Conservation (phyloP, 345 rosid species). For the Gynandropsis gynandra region DNA sequence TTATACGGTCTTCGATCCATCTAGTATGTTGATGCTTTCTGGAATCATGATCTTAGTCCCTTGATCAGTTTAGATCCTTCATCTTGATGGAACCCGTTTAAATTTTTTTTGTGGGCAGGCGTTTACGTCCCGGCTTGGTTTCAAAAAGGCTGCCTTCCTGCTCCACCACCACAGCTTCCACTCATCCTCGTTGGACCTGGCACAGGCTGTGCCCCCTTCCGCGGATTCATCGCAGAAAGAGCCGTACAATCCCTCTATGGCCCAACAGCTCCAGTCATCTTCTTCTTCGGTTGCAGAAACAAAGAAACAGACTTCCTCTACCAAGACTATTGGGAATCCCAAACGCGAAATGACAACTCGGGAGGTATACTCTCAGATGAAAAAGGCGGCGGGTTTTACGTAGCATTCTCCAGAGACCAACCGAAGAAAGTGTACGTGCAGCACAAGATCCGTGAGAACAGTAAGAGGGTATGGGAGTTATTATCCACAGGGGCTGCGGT, state of each 20-base stretch:
- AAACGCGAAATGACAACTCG: conserved; percentile 25
- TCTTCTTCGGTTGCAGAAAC: conserved; percentile 90
- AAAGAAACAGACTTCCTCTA: conserved; percentile 68
- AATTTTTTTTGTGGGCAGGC: conserved; percentile 35
- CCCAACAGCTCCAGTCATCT: conserved; percentile 52
- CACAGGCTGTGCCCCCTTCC: conserved; percentile 97
- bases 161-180: conserved; percentile 62
- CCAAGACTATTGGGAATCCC: conserved; percentile 70
- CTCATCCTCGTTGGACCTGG: conserved; percentile 87
- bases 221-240: conserved; percentile 82
- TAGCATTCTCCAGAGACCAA: conserved; percentile 91
- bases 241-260: conserved; percentile 39
- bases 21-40: no score
- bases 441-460: conserved; percentile 62
- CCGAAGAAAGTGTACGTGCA: conserved; percentile 86
- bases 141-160: conserved; percentile 69
- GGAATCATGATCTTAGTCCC: no score
- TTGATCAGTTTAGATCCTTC: conserved; percentile 10
- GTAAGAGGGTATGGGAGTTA: conserved; percentile 55
- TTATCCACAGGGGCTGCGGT: conserved; percentile 55
- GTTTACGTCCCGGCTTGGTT: conserved; percentile 68
- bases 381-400: conserved; percentile 73
- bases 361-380: conserved; percentile 65
- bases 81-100: conserved; percentile 4
- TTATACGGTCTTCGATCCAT: no score